These are phyloP conservation scores for Sclerotinia spermophila DNA, from an alignment of 2,329 filamentous ascomycete genomes.

Conservation along the genomic window DNA sequence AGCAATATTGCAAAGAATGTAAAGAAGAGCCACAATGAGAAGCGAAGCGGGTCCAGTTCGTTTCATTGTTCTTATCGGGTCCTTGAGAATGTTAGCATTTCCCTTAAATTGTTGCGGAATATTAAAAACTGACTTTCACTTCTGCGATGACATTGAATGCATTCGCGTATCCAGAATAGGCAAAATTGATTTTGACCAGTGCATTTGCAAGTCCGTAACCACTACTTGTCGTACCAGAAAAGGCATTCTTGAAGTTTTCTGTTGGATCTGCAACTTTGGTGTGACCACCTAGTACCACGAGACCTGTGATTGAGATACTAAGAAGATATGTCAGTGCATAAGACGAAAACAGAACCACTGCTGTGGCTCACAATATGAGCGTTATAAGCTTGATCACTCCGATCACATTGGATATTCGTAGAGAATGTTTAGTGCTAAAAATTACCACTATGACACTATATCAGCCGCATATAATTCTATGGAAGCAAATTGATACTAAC, in stretches of 20 bases:
- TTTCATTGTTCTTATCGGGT: conserved; percentile 54
- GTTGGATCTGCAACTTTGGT: conserved; percentile 48
- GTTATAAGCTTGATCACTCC: conserved; percentile 58
- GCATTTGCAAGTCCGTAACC: conserved; percentile 54
- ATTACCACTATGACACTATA: conserved; percentile 39
- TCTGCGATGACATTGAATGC: conserved; percentile 62
- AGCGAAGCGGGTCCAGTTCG: conserved; percentile 49
- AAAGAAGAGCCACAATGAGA: conserved; percentile 50
- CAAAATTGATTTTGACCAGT: conserved; percentile 56
- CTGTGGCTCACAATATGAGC: conserved; percentile 49
- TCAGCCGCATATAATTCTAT: not conserved
- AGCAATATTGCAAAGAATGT: conserved; percentile 57
- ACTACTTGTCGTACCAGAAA: conserved; percentile 45
- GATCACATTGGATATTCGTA: conserved; percentile 53
- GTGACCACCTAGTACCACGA: conserved; percentile 59
- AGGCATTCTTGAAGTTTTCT: conserved; percentile 53
- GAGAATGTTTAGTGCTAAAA: conserved; percentile 55
- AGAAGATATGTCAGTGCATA: not conserved
- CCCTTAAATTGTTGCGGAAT: not conserved
- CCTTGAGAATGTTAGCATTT: conserved; percentile 36
- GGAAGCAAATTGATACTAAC: conserved; percentile 39
- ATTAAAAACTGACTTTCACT: conserved; percentile 43
- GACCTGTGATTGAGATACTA: conserved; percentile 53
- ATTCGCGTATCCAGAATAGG: conserved; percentile 55
- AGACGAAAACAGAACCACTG: not conserved